Conservation (phyloP, 2,329 filamentous ascomycete species). For the Celoporthe dispersa region DNA sequence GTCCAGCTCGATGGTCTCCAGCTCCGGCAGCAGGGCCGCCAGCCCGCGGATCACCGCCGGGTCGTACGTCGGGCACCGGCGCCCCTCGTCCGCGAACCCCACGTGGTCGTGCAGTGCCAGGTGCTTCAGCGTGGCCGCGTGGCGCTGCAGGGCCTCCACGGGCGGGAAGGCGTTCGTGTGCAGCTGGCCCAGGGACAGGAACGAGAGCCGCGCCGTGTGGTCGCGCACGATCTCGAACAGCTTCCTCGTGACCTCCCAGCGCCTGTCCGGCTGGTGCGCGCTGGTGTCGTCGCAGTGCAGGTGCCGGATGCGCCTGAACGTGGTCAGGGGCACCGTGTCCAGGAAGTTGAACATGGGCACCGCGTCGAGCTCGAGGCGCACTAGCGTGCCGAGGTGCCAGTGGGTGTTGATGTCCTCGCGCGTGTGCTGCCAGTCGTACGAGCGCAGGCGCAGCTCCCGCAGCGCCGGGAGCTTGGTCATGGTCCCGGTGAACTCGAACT, state of each 20-base stretch:
- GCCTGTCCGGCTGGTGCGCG: slow-evolving; percentile 43
- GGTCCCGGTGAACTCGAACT: slow-evolving; percentile 46
- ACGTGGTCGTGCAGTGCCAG: slow-evolving; percentile 51
- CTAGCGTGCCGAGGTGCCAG: slow-evolving; percentile 53
- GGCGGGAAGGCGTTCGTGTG: slow-evolving; percentile 46
- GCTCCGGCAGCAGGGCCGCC: slow-evolving; percentile 37
- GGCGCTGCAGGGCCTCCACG: slow-evolving; percentile 44
- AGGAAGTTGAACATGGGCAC: slow-evolving; percentile 52
- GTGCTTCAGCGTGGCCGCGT: slow-evolving; percentile 43
- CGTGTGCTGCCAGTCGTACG: slow-evolving; percentile 55
- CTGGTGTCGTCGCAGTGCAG: slow-evolving; percentile 52
- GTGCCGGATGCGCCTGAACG: slow-evolving; percentile 41
- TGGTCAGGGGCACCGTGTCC: slow-evolving; percentile 43
- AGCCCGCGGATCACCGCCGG: slow-evolving; percentile 41
- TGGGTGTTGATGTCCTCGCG: slow-evolving; percentile 43
- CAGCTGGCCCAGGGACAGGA: too few species aligned
- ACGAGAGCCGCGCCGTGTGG: too few species aligned
- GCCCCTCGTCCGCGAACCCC: slow-evolving; percentile 49
- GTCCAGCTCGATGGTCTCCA: slow-evolving; percentile 52
- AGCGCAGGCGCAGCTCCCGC: slow-evolving; percentile 46
- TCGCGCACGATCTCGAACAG: slow-evolving; percentile 46
- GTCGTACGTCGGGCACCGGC: slow-evolving; percentile 47
- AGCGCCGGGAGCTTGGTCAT: slow-evolving; percentile 51
- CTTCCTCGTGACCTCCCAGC: slow-evolving; percentile 44
- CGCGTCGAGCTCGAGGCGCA: slow-evolving; percentile 46